Base-by-base conservation (phyloP, 2,329 filamentous ascomycete genomes). In the Aspergillus sp. region DNA sequence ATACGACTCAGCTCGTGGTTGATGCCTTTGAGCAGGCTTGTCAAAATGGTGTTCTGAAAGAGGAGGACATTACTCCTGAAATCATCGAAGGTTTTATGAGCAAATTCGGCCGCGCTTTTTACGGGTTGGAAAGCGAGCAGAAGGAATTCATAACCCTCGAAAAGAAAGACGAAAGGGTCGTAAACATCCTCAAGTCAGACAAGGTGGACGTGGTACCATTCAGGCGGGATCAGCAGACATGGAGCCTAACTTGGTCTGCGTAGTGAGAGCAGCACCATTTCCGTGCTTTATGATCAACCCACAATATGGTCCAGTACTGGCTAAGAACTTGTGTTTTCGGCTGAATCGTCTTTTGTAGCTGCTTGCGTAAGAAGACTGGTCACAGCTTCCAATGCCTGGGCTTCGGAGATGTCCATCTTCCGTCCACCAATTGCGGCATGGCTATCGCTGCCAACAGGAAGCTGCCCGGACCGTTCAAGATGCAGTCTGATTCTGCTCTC, bases 401-500 rank as follows among this genome's bases (percentile, higher is more conserved):
- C 77, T 63, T 80, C 77, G 19, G 75, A 68, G 51, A 72, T 74
- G 47, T 76, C 70, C 54, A 79, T 75, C 61, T 73, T 78, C 51
- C 77, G 74, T 46, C 78, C 77, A 50, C 72, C 72, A 60, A 79
- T 68, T 41, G 76, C 69, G 9, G 71, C 65, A 53, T 76, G 72
- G 17, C 72, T 71, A 51, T 76, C 72, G 31, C 71, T 66, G 9
- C 73, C 71, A 57, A 75, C 69, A 7, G 73, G 69, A 53, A 79
- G 62, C 60, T 78, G 76, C 7, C 79, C 79, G 47, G 76, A 71
- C 25, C 79, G 74, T 79, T 96, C 91, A 46, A 97, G 80, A 73
- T 96, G 91, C 62, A 90, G 84, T 67, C 87, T 83, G 54, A 91
- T 91, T 71, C 93, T 89, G 57, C 85, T 85, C 77, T 97, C 93